A percentile compares a stretch with the other conserved stretches of the same genome.
phyloP scores from a whole-genome alignment of 768 basidiomycete species.

The Suillus plorans region DNA sequence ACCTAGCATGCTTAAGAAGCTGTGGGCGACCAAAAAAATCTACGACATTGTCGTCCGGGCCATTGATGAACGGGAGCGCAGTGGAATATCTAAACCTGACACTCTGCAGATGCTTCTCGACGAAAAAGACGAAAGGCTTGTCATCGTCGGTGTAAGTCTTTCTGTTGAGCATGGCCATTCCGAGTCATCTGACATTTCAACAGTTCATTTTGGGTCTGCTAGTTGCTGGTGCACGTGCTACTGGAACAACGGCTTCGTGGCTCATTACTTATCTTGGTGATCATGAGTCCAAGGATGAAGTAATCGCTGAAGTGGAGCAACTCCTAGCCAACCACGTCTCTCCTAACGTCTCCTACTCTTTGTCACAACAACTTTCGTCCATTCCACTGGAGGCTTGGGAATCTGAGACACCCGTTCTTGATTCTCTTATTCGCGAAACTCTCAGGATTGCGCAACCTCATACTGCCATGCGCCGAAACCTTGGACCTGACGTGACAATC shows the following conservation, averaged over 20 bases:
- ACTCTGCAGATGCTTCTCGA: constrained; percentile 77
- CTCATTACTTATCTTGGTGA: constrained; percentile 70
- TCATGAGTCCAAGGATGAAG: constrained; percentile 66
- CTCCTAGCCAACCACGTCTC: constrained; percentile 47
- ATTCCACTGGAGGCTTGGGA: constrained; percentile 75
- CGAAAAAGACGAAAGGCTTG: constrained; percentile 61
- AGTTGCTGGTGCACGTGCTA: constrained; percentile 79
- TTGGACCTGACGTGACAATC: constrained; percentile 70
- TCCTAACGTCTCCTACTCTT: constrained; percentile 26
- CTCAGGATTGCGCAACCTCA: constrained; percentile 79
- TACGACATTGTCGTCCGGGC: constrained; percentile 65
- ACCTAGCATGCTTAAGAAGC: constrained; percentile 67
- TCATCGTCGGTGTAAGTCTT: constrained; percentile 64
- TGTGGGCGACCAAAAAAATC: constrained; percentile 73
- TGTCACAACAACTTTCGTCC: constrained; percentile 49
- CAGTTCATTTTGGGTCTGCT: constrained; percentile 83
- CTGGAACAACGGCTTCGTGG: constrained; percentile 81
- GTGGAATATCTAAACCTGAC: constrained; percentile 59
- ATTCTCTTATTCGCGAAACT: constrained; percentile 74
- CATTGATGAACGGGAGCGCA: constrained; percentile 55
- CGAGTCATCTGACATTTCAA: constrained; percentile 21
- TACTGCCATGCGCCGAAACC: constrained; percentile 76
- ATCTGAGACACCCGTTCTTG: constrained; percentile 63
- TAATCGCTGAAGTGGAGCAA: constrained; percentile 56
- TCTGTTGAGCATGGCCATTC: constrained; percentile 4